A percentile compares a stretch with the other conserved stretches of the same genome.
Conservation (phyloP, 345 rosid species). For the Mallotus nudiflorus region DNA sequence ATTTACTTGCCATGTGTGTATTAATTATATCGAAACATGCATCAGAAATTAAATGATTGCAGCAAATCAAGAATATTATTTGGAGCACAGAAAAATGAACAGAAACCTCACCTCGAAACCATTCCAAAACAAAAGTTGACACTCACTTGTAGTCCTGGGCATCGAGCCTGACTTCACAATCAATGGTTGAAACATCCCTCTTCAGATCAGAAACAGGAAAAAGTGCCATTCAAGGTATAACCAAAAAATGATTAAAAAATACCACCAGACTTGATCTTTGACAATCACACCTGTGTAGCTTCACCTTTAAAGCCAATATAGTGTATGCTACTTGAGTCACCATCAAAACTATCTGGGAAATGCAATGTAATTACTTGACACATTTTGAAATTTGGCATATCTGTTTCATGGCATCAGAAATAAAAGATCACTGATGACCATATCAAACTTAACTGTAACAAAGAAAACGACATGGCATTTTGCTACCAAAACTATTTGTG, state of each 20-base stretch:
- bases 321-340: conserved; percentile 71
- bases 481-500: background rate
- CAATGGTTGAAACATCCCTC: conserved; percentile 88
- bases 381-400: conserved; percentile 87
- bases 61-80: background rate
- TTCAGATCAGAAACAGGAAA: conserved; percentile 40
- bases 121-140: too few species aligned
- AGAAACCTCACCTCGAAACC: background rate
- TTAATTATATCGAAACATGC: background rate
- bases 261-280: conserved; percentile 18
- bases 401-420: conserved; percentile 35
- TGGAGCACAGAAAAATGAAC: background rate
- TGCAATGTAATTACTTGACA: conserved; percentile 85
- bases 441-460: background rate
- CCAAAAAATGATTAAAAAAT: background rate
- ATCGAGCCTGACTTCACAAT: conserved; percentile 89
- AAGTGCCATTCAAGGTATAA: conserved; percentile 12
- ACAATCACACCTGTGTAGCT: conserved; percentile 75
- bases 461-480: background rate
- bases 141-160: conserved; percentile 97
- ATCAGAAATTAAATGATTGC: background rate
- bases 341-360: conserved; percentile 87
- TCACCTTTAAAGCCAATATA: conserved; percentile 97
- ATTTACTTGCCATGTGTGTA: too few species aligned
- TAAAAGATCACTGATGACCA: background rate